Percentiles rank a stretch among this genome's conserved stretches.
Evolutionary conservation across 2,329 filamentous ascomycete species (phyloP).

Genomic region (Cephalotrichum gorgonifer): DNA sequence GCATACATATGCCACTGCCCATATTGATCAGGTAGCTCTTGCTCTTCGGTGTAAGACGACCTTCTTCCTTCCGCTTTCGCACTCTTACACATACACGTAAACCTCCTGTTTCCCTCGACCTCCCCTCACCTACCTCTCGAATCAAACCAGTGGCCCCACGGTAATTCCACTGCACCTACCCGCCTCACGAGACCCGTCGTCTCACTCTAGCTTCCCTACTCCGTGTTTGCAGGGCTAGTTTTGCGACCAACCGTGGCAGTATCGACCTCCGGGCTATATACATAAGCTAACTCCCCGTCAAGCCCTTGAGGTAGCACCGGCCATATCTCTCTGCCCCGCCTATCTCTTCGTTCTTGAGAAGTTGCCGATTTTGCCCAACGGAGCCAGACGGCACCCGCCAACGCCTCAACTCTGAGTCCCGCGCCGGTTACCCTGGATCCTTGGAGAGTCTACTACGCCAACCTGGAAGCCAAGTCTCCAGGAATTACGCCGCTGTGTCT

Average conservation of each 20-base stretch:
- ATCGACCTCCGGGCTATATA: background rate
- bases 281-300: background rate
- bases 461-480: background rate
- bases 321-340: background rate
- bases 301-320: background rate
- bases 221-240: conserved; percentile 1
- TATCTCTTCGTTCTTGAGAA: background rate
- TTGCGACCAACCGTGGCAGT: background rate
- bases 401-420: background rate
- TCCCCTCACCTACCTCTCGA: background rate
- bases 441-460: background rate
- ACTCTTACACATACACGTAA: background rate
- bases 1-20: background rate
- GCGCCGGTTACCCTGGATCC: background rate
- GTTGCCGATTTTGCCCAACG: background rate
- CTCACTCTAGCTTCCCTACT: background rate
- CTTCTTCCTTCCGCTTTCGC: background rate
- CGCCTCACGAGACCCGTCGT: conserved; percentile 6
- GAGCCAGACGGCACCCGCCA: background rate
- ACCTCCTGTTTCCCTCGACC: conserved; percentile 1
- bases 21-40: background rate
- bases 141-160: conserved; percentile 1
- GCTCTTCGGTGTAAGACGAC: background rate
- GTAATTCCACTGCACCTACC: conserved; percentile 3
- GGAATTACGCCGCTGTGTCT: background rate